Percentiles rank a stretch among this genome's conserved stretches.
These are phyloP conservation scores for Cladosporium velox DNA, from an alignment of 2,329 filamentous ascomycete species.

Conservation along the genomic window DNA sequence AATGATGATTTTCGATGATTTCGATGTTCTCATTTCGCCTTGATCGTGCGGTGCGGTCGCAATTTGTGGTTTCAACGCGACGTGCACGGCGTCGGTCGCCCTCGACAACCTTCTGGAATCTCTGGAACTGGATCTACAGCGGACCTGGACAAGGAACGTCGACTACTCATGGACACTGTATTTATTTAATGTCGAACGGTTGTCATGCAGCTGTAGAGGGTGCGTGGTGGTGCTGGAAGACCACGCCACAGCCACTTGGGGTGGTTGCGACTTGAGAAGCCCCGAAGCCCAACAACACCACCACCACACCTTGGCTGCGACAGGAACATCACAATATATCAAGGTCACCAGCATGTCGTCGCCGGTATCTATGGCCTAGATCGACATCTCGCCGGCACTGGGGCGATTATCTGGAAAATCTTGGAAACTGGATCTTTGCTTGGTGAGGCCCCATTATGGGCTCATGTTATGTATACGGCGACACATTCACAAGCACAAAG, in stretches of 20 bases:
- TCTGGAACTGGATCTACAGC: neutral
- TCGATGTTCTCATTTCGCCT: neutral
- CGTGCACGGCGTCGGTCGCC: neutral
- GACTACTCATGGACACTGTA: neutral
- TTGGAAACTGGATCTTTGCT: neutral
- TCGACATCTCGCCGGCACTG: neutral
- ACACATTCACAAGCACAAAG: neutral
- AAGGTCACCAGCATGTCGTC: neutral
- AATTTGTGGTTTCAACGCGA: slow-evolving; percentile 7
- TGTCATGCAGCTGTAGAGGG: neutral
- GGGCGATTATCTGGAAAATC: neutral
- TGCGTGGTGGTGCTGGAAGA: neutral
- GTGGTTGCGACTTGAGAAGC: neutral
- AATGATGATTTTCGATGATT: neutral
- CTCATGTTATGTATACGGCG: neutral
- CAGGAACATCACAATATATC: neutral
- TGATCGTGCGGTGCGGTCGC: slow-evolving; percentile 15
- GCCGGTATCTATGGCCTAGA: neutral
- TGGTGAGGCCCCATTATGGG: neutral
- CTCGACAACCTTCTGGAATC: neutral
- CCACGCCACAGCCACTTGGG: neutral
- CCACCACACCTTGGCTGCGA: neutral
- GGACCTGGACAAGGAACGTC: neutral
- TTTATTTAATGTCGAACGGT: neutral
- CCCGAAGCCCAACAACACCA: neutral